Base-by-base conservation (phyloP, 345 rosid species). In the Passiflora organensis region DNA sequence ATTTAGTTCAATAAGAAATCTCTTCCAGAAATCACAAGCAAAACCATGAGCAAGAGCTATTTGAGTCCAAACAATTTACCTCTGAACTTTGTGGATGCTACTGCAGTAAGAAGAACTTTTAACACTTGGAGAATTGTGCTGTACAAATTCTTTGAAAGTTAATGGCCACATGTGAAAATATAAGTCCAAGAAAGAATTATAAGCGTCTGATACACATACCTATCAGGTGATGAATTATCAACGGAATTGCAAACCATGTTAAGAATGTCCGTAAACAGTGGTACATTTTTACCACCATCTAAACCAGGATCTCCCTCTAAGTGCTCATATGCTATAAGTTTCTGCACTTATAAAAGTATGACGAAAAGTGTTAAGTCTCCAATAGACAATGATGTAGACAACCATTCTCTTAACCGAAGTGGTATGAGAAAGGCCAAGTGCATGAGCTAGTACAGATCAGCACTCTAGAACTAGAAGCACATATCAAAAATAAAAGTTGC, bases 281-380 rank as follows among this genome's bases (percentile, higher is more conserved):
- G 81, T 46, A 69, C 78, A 64, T 86, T 84, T 75, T 81, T 86
- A 38, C 99, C 99, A 36, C 89, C 87, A 62, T 83, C 95, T 62
- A 89, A 72, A 48, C 99, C 97, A 47, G 95, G 99, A 84, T 89
- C 96, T 58, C 95, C 99, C 81, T 90, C 97, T 56, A 89, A 66
- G 68, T 93, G 99, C 70, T 93, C 86, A 48, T 93, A 93, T 23
- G 99, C 95, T 68, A 93, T 89, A 55, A 89, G 89, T 86, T 86
- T 93, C 99, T 93, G 90, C 19, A 50, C 39, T 65, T 48, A 46
- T 49, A 54, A 22, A 62, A 68, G 64, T 64, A 59, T 39, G 70
- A 34, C 60, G 14, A 25, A 72, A 58, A 20, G 45, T 61, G 68
- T 47, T 20, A 4, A 39, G 51, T 18, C 23, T n/a, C n/a, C n/a